A percentile compares a stretch with the other conserved stretches of the same genome.
Evolutionary conservation across 129 eudicot genomes (phyloP).

Genomic region (Calendula officinalis): DNA sequence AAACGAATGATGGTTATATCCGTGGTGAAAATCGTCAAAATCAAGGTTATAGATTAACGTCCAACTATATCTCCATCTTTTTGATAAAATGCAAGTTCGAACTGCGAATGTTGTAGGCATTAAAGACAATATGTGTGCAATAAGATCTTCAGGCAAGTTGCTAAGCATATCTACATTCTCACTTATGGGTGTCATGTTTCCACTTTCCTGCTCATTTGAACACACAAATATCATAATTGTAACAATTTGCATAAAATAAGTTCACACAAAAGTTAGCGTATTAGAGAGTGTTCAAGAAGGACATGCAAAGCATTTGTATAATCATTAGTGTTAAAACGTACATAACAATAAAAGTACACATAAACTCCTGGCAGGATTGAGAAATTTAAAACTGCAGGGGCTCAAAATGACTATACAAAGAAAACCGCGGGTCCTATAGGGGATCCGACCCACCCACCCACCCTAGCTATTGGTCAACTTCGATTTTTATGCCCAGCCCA

Average conservation of each 20-base stretch:
- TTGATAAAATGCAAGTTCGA: slow-evolving; percentile 28
- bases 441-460: too few relatives aligned
- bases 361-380: too few relatives aligned
- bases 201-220: not conserved
- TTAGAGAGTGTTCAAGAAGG: too few relatives aligned
- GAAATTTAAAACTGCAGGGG: too few relatives aligned
- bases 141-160: slow-evolving; percentile 13
- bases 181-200: slow-evolving; percentile 5
- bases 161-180: slow-evolving; percentile 17
- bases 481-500: too few relatives aligned
- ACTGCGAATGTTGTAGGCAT: slow-evolving; percentile 30
- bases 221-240: not conserved
- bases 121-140: slow-evolving; percentile 23
- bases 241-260: not conserved
- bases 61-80: slow-evolving; percentile 22
- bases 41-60: slow-evolving; percentile 17
- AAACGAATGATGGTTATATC: not conserved
- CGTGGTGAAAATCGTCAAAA: slow-evolving; percentile 10
- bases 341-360: too few relatives aligned
- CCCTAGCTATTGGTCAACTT: too few relatives aligned
- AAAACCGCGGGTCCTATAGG: too few relatives aligned
- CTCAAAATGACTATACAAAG: too few relatives aligned
- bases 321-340: too few relatives aligned
- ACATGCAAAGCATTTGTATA: too few relatives aligned
- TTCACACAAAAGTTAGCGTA: not conserved